Conservation (phyloP, 73 alveolate species). For the Uronychia setigera region DNA sequence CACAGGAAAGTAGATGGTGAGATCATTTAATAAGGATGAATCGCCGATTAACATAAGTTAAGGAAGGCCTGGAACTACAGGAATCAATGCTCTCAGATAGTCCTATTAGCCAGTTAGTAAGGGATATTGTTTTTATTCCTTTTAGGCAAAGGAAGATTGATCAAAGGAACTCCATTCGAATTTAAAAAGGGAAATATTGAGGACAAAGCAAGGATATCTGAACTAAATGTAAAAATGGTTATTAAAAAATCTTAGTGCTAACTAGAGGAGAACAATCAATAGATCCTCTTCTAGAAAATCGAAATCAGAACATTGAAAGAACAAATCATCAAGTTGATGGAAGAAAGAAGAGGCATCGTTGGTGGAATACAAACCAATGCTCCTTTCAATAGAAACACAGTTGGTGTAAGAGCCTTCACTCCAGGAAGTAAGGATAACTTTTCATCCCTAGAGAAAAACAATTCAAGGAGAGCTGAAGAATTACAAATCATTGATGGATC, state of each 20-base stretch:
- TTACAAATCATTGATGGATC: neutral
- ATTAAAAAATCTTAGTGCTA: neutral
- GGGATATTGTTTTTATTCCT: neutral
- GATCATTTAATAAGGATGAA: neutral
- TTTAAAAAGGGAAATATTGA: constrained; percentile 41
- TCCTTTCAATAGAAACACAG: neutral
- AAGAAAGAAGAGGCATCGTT: constrained; percentile 32
- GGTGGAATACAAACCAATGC: neutral
- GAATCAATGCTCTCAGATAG: neutral
- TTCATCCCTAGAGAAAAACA: constrained; percentile 19
- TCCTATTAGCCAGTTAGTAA: neutral
- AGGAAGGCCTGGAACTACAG: neutral
- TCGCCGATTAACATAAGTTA: neutral
- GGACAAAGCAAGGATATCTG: constrained; percentile 50
- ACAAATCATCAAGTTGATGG: constrained; percentile 31
- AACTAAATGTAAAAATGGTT: constrained; percentile 7
- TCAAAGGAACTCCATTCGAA: constrained; percentile 53
- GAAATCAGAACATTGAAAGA: constrained; percentile 59
- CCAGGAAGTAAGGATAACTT: neutral
- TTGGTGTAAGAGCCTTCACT: neutral
- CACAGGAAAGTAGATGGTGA: neutral
- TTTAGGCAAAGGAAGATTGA: constrained; percentile 41
- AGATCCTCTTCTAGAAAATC: constrained; percentile 33
- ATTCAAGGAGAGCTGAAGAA: constrained; percentile 26
- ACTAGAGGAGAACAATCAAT: constrained; percentile 17